Percentiles rank a stretch among this genome's conserved stretches.
Conservation (phyloP, 2,329 filamentous ascomycete species). For the Penicillium sclerotigenum region DNA sequence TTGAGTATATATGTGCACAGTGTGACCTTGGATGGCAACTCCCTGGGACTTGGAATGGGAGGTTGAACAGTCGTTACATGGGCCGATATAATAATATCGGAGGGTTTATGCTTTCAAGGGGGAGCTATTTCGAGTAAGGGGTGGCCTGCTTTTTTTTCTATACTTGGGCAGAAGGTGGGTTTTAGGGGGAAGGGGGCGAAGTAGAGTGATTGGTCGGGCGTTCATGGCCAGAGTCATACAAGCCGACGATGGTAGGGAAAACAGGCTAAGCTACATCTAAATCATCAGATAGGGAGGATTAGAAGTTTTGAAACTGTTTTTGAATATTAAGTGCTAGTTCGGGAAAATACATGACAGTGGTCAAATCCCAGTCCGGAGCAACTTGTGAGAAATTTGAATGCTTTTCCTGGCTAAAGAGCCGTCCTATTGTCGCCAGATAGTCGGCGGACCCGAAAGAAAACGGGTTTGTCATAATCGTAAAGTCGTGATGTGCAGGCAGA, state of each 20-base stretch:
- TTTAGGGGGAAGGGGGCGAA: not conserved
- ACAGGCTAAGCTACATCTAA: not conserved
- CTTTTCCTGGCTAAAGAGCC: slow-evolving; percentile 15
- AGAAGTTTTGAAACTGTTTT: slow-evolving; percentile 6
- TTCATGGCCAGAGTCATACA: not conserved
- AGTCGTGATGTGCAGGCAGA: slow-evolving; percentile 11
- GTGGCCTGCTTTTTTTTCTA: no score
- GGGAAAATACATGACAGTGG: slow-evolving; percentile 4
- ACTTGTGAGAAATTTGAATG: not conserved
- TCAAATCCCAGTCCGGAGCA: slow-evolving; percentile 1
- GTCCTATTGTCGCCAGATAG: slow-evolving; percentile 3
- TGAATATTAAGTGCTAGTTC: slow-evolving; percentile 10
- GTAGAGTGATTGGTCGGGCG: not conserved
- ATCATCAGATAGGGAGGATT: not conserved
- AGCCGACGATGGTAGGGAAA: not conserved
- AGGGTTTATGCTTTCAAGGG: not conserved
- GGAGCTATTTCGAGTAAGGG: not conserved
- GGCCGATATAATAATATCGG: not conserved
- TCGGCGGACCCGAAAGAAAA: slow-evolving; percentile 8
- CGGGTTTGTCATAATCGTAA: slow-evolving; percentile 23
- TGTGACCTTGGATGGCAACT: no score
- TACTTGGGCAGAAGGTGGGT: not conserved
- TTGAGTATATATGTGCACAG: not conserved
- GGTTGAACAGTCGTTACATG: not conserved
- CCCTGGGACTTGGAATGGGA: not conserved